Percentiles rank a stretch among this genome's conserved stretches.
phyloP scores from a whole-genome alignment of 768 basidiomycete genomes.

The Tricholoma flavovirens region DNA sequence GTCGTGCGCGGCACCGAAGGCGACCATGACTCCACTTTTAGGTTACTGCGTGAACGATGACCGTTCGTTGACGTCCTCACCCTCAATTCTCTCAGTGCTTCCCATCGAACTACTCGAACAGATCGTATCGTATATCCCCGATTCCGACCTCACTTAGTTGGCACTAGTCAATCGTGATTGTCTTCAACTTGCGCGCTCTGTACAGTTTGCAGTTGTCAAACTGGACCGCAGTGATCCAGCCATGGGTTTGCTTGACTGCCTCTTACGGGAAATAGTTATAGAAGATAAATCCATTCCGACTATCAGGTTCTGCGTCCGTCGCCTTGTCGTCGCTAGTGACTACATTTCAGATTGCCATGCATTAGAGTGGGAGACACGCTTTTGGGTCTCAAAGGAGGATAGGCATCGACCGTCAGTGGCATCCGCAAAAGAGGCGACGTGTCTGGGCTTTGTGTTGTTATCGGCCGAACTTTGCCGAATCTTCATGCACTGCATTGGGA shows the following conservation, averaged over 20 bases:
- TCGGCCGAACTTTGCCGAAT: too few species aligned
- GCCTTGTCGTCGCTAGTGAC: neutral
- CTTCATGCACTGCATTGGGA: too few species aligned
- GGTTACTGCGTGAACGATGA: too few species aligned
- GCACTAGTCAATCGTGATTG: neutral
- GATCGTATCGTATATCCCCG: too few species aligned
- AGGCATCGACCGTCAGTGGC: too few species aligned
- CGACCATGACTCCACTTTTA: too few species aligned
- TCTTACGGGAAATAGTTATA: neutral
- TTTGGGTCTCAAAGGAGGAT: neutral
- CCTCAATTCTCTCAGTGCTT: too few species aligned
- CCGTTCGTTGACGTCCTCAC: too few species aligned
- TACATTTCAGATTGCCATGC: neutral
- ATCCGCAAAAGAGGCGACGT: too few species aligned
- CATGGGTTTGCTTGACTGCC: neutral
- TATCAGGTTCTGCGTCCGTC: neutral
- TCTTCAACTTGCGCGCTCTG: neutral
- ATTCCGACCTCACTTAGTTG: neutral
- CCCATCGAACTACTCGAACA: too few species aligned
- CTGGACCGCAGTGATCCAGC: neutral
- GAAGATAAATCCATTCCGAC: neutral
- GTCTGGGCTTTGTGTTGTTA: too few species aligned
- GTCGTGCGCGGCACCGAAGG: too few species aligned
- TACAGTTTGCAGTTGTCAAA: neutral
- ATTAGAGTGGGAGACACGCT: neutral